Evolutionary conservation across 371 early-diverging fungal genomes (phyloP).

Genomic region (Zychaea mexicana): DNA sequence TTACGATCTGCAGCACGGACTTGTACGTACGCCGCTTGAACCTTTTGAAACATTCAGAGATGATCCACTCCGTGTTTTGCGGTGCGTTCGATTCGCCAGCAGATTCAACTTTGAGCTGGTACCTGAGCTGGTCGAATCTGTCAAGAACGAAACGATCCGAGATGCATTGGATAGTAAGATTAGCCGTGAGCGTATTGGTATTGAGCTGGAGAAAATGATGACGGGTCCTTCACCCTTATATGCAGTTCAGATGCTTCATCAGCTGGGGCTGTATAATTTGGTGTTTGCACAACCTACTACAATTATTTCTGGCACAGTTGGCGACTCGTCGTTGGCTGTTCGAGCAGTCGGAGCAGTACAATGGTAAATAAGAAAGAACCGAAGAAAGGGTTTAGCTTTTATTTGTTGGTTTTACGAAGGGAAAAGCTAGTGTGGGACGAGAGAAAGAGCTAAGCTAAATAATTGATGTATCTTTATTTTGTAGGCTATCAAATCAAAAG

Average conservation of each 20-base stretch:
- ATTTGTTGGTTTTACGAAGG: neutral
- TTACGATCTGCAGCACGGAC: conserved; percentile 67
- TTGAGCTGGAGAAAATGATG: conserved; percentile 96
- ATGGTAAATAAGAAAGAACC: conserved; percentile 37
- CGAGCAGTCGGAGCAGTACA: conserved; percentile 47
- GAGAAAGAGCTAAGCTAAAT: too few species aligned
- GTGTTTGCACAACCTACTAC: conserved; percentile 57
- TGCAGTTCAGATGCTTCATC: conserved; percentile 53
- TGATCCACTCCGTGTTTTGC: conserved; percentile 97
- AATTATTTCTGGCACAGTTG: conserved; percentile 33
- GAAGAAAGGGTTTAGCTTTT: neutral
- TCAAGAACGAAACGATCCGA: conserved; percentile 59
- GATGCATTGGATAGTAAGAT: conserved; percentile 84
- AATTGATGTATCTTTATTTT: neutral
- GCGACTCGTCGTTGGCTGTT: conserved; percentile 32
- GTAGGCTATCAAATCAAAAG: neutral
- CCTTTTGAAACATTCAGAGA: conserved; percentile 94
- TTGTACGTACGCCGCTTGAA: conserved; percentile 93
- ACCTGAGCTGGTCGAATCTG: conserved; percentile 69
- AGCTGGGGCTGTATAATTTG: conserved; percentile 54
- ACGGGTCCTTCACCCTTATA: conserved; percentile 58
- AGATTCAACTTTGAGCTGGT: conserved; percentile 86
- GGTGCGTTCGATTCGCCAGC: conserved; percentile 96
- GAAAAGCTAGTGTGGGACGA: neutral
- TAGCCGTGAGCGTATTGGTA: conserved; percentile 94